Base-by-base conservation (phyloP, 1,284 basidiomycete species). In the Tilletia caries region DNA sequence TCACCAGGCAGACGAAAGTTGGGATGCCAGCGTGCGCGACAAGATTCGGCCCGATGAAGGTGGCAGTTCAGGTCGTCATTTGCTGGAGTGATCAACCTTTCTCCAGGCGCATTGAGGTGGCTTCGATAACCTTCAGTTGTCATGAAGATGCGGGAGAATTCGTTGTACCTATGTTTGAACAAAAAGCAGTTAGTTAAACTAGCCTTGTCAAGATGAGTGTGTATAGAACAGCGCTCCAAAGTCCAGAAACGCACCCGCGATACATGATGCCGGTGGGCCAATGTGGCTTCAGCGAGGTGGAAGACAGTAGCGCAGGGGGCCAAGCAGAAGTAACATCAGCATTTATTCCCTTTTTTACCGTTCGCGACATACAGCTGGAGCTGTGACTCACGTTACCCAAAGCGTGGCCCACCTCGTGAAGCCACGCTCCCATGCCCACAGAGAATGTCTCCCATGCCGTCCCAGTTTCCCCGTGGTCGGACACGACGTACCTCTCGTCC, bases 131-230 rank as follows among this genome's bases (percentile, higher is more conserved):
- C 72, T 33, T 77, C 76, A 3, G 75, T 70, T 4, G 76, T 78
- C 76, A 75, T 78, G 54, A 78, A 78, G 6, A 75, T 75, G 0
- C 76, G 70, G 48, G 75, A 74, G 67, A 70, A 78, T 44, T 78
- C 76, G 4, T 72, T 65, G 41, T 78, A 78, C 5, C 76, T 50
- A 3, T 23, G 46, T n/a, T n/a, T n/a, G n/a, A n/a, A n/a, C n/a
- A n/a, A n/a, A n/a, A n/a, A n/a, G n/a, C n/a, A n/a, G n/a, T n/a
- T n/a, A n/a, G n/a, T n/a, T n/a, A n/a, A n/a, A n/a, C n/a, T n/a
- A n/a, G n/a, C n/a, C n/a, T n/a, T n/a, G n/a, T n/a, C n/a, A n/a
- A n/a, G n/a, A n/a, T n/a, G n/a, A n/a, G n/a, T n/a, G n/a, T n/a
- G n/a, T n/a, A n/a, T n/a, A n/a, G n/a, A n/a, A n/a, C n/a, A n/a